These are phyloP conservation scores for Cryphonectria carpinicola DNA, from an alignment of 2,329 filamentous ascomycete genomes.

Conservation along the genomic window DNA sequence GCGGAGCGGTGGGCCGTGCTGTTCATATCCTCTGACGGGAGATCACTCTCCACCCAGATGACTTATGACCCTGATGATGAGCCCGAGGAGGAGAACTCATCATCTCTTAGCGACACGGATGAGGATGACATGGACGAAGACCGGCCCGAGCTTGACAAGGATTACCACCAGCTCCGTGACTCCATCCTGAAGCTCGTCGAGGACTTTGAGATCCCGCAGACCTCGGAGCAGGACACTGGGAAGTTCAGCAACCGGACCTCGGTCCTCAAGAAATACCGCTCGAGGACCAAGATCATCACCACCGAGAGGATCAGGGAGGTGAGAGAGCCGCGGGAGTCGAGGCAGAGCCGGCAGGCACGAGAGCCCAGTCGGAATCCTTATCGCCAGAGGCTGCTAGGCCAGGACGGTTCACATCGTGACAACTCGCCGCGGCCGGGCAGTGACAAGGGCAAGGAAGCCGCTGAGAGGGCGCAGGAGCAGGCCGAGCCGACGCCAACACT, in stretches of 20 bases:
- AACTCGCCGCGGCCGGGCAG: constrained; percentile 16
- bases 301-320: constrained; percentile 41
- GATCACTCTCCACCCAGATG: constrained; percentile 71
- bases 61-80: constrained; percentile 71
- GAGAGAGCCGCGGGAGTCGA: constrained; percentile 10
- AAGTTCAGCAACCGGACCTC: constrained; percentile 73
- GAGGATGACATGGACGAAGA: constrained; percentile 64
- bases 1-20: constrained; percentile 83
- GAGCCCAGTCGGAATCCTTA: constrained; percentile 64
- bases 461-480: constrained; percentile 42
- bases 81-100: constrained; percentile 62
- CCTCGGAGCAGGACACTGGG: constrained; percentile 61
- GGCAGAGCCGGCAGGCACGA: constrained; percentile 11
- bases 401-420: constrained; percentile 35
- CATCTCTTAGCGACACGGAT: constrained; percentile 60
- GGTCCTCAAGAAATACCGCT: constrained; percentile 61
- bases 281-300: constrained; percentile 62
- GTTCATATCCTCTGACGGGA: constrained; percentile 76
- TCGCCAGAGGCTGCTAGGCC: constrained; percentile 37
- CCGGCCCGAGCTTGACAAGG: constrained; percentile 70
- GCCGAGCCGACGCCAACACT: constrained; percentile 56
- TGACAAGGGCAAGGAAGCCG: constrained; percentile 38
- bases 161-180: constrained; percentile 80
- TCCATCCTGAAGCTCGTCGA: constrained; percentile 80
- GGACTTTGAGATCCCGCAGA: constrained; percentile 79